Conservation (phyloP, 345 rosid species). For the Aegle marmelos region DNA sequence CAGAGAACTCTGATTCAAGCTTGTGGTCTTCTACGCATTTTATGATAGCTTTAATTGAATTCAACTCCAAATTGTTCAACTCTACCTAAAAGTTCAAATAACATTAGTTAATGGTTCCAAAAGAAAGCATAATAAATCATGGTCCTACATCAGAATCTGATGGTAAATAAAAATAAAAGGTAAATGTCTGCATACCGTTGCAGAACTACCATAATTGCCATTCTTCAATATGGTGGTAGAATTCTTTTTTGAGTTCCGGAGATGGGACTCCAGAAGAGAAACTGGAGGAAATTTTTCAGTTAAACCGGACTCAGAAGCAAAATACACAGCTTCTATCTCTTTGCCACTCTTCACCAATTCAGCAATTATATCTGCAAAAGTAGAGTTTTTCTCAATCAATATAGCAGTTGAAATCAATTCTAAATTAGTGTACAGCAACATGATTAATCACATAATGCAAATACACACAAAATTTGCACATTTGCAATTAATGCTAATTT, state of each 20-base stretch:
- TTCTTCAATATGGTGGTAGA: constrained; percentile 34
- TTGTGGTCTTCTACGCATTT: constrained; percentile 62
- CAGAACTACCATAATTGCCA: constrained; percentile 32
- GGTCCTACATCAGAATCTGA: not conserved
- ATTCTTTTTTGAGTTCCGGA: constrained; percentile 38
- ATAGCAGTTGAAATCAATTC: not conserved
- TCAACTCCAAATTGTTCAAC: constrained; percentile 43
- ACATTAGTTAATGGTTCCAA: not conserved
- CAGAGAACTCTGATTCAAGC: constrained; percentile 45
- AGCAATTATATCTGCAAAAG: constrained; percentile 41
- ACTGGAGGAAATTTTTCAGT: constrained; percentile 47
- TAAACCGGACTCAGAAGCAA: constrained; percentile 49
- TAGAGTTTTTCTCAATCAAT: constrained; percentile 8
- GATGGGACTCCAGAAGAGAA: constrained; percentile 46
- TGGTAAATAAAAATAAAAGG: not conserved
- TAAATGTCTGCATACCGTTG: constrained; percentile 23
- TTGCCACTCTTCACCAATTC: constrained; percentile 48
- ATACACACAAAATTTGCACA: not conserved
- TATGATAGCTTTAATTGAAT: constrained; percentile 45
- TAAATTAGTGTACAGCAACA: not conserved
- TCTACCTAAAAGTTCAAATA: constrained; percentile 43
- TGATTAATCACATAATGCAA: not conserved
- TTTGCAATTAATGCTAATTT: not conserved
- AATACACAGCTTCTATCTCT: constrained; percentile 58
- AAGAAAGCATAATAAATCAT: not conserved